Evolutionary conservation across 202 grass and related monocot genomes (phyloP).

Genomic region (Schoenoplectus tabernaemontani): DNA sequence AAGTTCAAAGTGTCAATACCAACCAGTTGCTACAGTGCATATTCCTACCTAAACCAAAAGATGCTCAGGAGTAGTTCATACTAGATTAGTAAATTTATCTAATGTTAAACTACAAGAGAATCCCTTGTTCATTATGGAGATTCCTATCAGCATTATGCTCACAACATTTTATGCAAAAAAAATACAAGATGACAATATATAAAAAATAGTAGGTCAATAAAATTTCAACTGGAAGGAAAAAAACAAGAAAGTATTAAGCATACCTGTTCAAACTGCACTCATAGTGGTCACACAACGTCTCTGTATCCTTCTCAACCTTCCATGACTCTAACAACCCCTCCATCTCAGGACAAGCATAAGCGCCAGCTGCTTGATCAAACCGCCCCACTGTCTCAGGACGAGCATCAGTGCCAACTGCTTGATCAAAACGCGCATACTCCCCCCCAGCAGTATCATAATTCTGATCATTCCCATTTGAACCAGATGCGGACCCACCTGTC

Average conservation of each 20-base stretch:
- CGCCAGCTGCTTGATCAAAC: no score
- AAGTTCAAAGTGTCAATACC: neutral
- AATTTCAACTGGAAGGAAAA: neutral
- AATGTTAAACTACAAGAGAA: neutral
- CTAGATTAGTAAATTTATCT: neutral
- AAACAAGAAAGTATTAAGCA: conserved; percentile 6
- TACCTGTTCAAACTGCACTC: conserved; percentile 79
- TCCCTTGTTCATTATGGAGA: neutral
- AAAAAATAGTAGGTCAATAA: neutral
- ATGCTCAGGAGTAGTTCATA: neutral
- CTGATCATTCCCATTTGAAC: conserved; percentile 30
- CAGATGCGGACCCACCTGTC: conserved; percentile 46
- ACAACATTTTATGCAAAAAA: neutral
- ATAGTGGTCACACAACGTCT: conserved; percentile 37
- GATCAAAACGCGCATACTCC: conserved; percentile 22
- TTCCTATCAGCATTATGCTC: neutral
- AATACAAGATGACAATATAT: neutral
- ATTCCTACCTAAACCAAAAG: neutral
- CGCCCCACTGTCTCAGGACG: no score
- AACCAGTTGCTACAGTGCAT: neutral
- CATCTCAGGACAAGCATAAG: conserved; percentile 41
- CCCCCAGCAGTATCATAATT: conserved; percentile 31
- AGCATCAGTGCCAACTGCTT: neutral
- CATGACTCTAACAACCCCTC: conserved; percentile 22
- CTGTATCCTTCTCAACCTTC: conserved; percentile 12